These are phyloP conservation scores for Geosmithia flava DNA, from an alignment of 2,329 filamentous ascomycete species.

Conservation along the genomic window DNA sequence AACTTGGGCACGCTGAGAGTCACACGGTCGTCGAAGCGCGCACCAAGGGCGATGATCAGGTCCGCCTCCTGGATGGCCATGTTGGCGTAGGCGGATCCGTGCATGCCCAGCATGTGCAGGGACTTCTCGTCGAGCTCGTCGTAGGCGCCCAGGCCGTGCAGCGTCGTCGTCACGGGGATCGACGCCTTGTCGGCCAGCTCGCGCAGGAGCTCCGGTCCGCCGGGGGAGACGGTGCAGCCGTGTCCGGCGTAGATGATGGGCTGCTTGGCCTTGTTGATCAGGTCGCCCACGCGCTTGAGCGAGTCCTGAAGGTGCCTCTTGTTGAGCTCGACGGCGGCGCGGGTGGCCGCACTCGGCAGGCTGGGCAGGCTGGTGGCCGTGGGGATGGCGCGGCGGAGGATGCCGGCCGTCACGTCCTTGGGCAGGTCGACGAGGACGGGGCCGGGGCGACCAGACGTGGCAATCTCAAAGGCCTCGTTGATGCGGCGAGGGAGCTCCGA, in stretches of 20 bases:
- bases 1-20: constrained; percentile 75
- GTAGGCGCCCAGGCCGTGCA: constrained; percentile 84
- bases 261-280: constrained; percentile 85
- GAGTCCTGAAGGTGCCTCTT: constrained; percentile 61
- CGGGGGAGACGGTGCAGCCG: constrained; percentile 68
- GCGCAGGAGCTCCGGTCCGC: constrained; percentile 68
- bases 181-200: constrained; percentile 81
- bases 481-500: constrained; percentile 88
- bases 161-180: constrained; percentile 90
- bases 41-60: constrained; percentile 87
- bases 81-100: constrained; percentile 93
- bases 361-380: constrained; percentile 59
- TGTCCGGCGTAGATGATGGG: constrained; percentile 92
- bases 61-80: constrained; percentile 97
- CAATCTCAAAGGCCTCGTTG: constrained; percentile 97
- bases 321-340: constrained; percentile 63
- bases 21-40: constrained; percentile 92
- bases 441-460: constrained; percentile 83
- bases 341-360: constrained; percentile 75
- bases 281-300: constrained; percentile 63
- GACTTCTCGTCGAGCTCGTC: constrained; percentile 92
- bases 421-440: constrained; percentile 92
- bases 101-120: constrained; percentile 98
- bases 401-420: constrained; percentile 86
- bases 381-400: constrained; percentile 75